Conservation (phyloP, 1,139 yeast species). For the Hemisphaericaspora xylofermentans region DNA sequence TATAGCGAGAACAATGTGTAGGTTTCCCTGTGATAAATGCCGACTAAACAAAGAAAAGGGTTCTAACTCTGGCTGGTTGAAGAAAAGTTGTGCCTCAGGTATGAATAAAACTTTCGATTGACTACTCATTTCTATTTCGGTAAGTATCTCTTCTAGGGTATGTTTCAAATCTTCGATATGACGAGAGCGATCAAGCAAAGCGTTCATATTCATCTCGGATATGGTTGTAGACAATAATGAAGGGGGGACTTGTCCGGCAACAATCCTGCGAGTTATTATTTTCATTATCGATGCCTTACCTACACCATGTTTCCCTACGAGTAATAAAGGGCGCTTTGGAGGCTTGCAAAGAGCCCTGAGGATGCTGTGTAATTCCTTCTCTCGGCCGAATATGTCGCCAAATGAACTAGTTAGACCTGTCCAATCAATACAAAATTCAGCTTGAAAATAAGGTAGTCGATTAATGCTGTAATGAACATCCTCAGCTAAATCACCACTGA, state of each 20-base stretch:
- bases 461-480: too few species aligned
- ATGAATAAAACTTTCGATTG: not conserved
- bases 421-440: not conserved
- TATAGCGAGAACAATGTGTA: not conserved
- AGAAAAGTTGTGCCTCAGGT: not conserved
- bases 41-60: not conserved
- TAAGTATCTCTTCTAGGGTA: not conserved
- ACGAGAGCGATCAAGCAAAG: not conserved
- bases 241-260: not conserved
- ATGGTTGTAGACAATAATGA: not conserved
- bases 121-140: not conserved
- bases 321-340: conserved; percentile 57
- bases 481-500: not conserved
- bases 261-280: not conserved
- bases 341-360: not conserved
- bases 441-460: too few species aligned
- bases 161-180: not conserved
- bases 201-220: not conserved
- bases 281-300: conserved; percentile 85
- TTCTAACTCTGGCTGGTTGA: not conserved
- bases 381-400: not conserved
- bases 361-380: not conserved
- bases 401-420: not conserved
- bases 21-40: not conserved
- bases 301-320: conserved; percentile 94